Conservation (phyloP, 352 stramenopile species). For the Phytophthora sp. region DNA sequence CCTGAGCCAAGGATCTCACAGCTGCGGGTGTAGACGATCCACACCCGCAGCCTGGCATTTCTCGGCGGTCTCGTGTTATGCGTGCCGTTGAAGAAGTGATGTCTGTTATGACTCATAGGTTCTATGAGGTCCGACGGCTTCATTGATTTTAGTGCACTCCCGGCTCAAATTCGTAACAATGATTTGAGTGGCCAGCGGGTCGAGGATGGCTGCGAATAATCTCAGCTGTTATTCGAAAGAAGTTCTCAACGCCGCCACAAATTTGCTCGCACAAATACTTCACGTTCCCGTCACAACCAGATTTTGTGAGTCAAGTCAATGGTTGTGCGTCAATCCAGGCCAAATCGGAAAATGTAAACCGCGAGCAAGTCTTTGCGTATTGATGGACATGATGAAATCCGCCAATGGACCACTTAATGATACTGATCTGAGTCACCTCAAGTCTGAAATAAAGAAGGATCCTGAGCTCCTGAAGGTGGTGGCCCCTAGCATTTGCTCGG, state of each 20-base stretch:
- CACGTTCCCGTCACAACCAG: constrained; percentile 10
- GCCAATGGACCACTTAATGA: constrained; percentile 7
- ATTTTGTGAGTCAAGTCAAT: constrained; percentile 29
- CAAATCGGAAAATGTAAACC: neutral
- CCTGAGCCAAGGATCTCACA: constrained; percentile 5
- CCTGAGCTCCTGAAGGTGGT: constrained; percentile 11
- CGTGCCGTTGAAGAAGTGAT: neutral
- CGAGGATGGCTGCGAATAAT: neutral
- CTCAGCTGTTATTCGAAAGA: constrained; percentile 10
- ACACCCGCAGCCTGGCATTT: too few relatives aligned
- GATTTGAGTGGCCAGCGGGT: too few relatives aligned
- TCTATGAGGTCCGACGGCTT: neutral
- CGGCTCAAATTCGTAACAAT: neutral
- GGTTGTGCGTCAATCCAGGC: constrained; percentile 6
- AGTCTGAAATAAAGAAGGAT: constrained; percentile 18
- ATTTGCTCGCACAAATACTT: constrained; percentile 12
- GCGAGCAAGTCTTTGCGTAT: constrained; percentile 13
- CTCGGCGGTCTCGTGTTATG: neutral
- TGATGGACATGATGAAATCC: constrained; percentile 14
- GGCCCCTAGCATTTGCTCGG: too few relatives aligned
- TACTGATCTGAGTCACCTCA: constrained; percentile 1
- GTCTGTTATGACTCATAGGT: neutral
- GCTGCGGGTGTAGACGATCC: too few relatives aligned
- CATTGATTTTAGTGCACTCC: neutral
- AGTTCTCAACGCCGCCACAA: constrained; percentile 8